These are phyloP conservation scores for Quercus gilva DNA, from an alignment of 306 rosid genomes.

Conservation along the genomic window DNA sequence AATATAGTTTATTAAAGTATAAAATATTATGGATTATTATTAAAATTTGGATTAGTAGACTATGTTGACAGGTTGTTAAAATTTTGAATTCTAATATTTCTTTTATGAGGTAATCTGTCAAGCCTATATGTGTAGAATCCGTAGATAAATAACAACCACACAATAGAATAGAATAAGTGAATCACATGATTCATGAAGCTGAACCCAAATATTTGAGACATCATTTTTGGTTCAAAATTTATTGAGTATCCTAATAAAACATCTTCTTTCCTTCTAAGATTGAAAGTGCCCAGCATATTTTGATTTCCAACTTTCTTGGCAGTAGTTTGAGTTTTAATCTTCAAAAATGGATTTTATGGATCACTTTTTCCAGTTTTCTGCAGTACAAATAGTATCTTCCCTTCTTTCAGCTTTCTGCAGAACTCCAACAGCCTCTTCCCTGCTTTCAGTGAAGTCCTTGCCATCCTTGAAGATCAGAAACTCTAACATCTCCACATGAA, in stretches of 20 bases:
- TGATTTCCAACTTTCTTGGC: background rate
- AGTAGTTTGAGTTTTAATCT: background rate
- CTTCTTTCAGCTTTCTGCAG: conserved; percentile 29
- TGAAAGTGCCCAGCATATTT: background rate
- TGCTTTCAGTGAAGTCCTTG: conserved; percentile 43
- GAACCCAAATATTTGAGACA: background rate
- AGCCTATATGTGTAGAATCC: background rate
- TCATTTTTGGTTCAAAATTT: background rate
- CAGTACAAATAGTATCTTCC: conserved; percentile 46
- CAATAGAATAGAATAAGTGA: background rate
- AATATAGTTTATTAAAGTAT: background rate
- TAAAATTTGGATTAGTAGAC: too few relatives aligned
- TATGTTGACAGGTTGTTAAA: too few relatives aligned
- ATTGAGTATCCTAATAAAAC: too few relatives aligned
- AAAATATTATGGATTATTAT: background rate
- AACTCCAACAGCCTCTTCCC: conserved; percentile 52
- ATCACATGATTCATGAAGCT: background rate
- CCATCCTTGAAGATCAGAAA: conserved; percentile 75
- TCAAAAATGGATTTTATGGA: conserved; percentile 8
- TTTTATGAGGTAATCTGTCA: background rate
- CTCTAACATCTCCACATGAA: conserved; percentile 61
- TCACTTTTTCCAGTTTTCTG: conserved; percentile 20
- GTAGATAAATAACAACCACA: background rate
- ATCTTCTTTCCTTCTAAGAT: background rate
- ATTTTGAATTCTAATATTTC: background rate